phyloP scores from a whole-genome alignment of 148 eudicot species.

The Camellia lanceoleosa region DNA sequence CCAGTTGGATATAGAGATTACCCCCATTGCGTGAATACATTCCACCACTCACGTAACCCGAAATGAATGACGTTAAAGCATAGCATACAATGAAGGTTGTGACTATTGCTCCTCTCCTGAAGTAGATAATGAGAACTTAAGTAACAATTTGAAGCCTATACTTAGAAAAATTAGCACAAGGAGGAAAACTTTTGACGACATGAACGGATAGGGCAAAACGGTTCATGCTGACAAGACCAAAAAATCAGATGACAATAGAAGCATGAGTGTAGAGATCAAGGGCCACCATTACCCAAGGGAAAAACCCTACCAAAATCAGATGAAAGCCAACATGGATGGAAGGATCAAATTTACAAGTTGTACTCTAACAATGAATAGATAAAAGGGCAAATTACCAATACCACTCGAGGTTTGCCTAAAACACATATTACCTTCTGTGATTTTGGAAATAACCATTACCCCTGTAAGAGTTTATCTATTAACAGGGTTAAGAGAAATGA shows the following conservation, averaged over 20 bases:
- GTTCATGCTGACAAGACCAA: background rate
- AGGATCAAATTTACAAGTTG: background rate
- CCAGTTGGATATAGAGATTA: slow-evolving; percentile 22
- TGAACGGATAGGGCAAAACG: background rate
- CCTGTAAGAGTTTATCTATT: too few species aligned
- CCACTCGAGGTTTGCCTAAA: too few species aligned
- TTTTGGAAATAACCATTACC: too few species aligned
- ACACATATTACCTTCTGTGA: too few species aligned
- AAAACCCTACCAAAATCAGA: background rate
- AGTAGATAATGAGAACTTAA: slow-evolving; percentile 13
- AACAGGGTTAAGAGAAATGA: too few species aligned
- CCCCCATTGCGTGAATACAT: slow-evolving; percentile 86
- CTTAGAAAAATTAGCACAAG: slow-evolving; percentile 8
- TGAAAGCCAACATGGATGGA: background rate
- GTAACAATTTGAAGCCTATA: slow-evolving; percentile 24
- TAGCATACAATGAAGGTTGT: slow-evolving; percentile 78
- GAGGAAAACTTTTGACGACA: background rate
- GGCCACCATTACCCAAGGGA: background rate
- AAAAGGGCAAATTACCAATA: too few species aligned
- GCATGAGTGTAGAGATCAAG: background rate
- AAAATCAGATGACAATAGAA: background rate
- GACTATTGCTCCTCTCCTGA: slow-evolving; percentile 88
- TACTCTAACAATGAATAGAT: background rate
- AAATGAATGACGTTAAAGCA: slow-evolving; percentile 83
- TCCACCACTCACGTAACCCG: slow-evolving; percentile 91